These are phyloP conservation scores for Kodamaea leandrae DNA, from an alignment of 805 yeast genomes.

Conservation along the genomic window DNA sequence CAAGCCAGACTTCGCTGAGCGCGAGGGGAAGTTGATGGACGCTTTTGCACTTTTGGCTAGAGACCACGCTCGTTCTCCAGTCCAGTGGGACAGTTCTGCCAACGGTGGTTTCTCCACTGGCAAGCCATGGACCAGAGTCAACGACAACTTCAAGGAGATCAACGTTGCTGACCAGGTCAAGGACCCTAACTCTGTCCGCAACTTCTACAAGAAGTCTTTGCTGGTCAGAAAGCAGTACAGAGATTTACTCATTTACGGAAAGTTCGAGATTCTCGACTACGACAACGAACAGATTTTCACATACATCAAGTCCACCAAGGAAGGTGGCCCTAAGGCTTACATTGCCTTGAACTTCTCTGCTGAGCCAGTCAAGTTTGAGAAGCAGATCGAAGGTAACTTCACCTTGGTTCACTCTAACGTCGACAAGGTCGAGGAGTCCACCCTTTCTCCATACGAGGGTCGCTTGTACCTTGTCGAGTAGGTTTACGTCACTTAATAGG, in stretches of 20 bases:
- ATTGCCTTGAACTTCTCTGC: conserved; percentile 45
- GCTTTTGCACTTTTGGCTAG: conserved; percentile 41
- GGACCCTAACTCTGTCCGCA: conserved; percentile 45
- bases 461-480: conserved; percentile 34
- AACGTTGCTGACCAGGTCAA: conserved; percentile 46
- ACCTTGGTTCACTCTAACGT: conserved; percentile 34
- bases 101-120: conserved; percentile 49
- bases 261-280: conserved; percentile 42
- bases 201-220: conserved; percentile 46
- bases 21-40: conserved; percentile 29
- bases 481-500: neutral
- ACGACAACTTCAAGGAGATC: conserved; percentile 48
- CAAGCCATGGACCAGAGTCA: conserved; percentile 54
- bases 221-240: conserved; percentile 42
- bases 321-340: conserved; percentile 22
- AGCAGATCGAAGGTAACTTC: conserved; percentile 25
- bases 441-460: conserved; percentile 45
- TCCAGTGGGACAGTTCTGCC: conserved; percentile 48
- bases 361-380: conserved; percentile 28
- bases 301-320: conserved; percentile 36
- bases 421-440: conserved; percentile 19
- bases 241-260: conserved; percentile 47
- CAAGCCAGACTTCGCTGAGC: conserved; percentile 20
- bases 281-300: conserved; percentile 42
- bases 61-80: conserved; percentile 56